phyloP scores from a whole-genome alignment of 345 rosid species.

The Cardamine occulta region DNA sequence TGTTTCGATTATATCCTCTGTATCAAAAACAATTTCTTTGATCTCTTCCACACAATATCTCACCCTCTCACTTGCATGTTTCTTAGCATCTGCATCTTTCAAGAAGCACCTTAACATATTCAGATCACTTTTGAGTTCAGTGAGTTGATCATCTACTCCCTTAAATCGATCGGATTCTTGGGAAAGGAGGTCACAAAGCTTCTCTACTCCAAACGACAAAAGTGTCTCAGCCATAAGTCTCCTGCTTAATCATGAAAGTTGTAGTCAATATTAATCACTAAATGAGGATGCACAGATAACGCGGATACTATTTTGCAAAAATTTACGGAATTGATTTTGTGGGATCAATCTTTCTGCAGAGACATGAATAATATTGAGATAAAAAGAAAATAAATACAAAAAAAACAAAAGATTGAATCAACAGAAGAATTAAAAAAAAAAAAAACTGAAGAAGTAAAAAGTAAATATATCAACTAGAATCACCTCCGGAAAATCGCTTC shows the following conservation, averaged over 20 bases:
- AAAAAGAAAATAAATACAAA: too few species aligned
- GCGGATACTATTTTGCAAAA: too few species aligned
- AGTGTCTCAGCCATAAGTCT: conserved; percentile 23
- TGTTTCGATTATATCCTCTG: conserved; percentile 42
- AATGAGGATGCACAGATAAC: background rate
- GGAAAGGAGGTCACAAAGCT: conserved; percentile 25
- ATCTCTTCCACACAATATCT: conserved; percentile 35
- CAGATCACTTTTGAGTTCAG: conserved; percentile 24
- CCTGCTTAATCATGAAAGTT: background rate
- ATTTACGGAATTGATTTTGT: too few species aligned
- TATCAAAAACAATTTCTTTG: conserved; percentile 31
- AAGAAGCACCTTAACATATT: conserved; percentile 30
- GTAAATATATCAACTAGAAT: too few species aligned
- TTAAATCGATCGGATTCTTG: conserved; percentile 18
- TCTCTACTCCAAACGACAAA: conserved; percentile 37
- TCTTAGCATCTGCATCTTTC: conserved; percentile 42
- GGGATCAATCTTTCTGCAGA: too few species aligned
- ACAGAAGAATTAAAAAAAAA: too few species aligned
- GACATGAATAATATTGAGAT: too few species aligned
- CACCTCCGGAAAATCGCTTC: too few species aligned
- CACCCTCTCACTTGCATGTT: conserved; percentile 22
- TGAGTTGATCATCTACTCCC: conserved; percentile 24
- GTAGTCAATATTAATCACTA: background rate
- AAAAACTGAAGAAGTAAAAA: too few species aligned
- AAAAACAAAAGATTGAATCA: too few species aligned